Base-by-base conservation (phyloP, 805 yeast genomes). In the Pichia kluyveri region DNA sequence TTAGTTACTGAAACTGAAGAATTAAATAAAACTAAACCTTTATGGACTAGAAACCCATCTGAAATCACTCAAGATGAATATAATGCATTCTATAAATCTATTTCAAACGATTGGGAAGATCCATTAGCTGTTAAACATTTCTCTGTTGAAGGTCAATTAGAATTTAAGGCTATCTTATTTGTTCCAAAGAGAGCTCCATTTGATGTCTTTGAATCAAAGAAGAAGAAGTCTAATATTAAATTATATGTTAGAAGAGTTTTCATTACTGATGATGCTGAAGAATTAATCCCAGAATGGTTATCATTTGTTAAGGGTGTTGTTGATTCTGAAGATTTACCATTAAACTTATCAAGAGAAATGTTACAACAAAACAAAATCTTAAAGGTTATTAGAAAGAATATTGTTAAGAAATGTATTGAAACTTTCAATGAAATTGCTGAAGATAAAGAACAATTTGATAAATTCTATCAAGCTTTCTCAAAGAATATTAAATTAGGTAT, bases 21-120 rank as follows among this genome's bases (percentile, higher is more conserved):
- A 74, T 83, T 93, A 66, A 93, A 93, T 86, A 93, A 91, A 80
- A 87, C 96, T 59, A 93, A 93, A 78, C 99, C 99, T 56, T 77
- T 93, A 68, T 93, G 99, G 99, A 93, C 99, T 60, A 88, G 98
- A 81, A 86, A 83, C 79, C 99, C 99, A 71, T 74, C 91, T 62
- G 99, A 93, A 56, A 95, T 93, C 60, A 80, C 96, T 56, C 90
- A 88, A 78, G 99, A 93, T 58, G 99, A 93, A 76, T 93, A 93
- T 81, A 91, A 93, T 65, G 95, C 98, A 51, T 93, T 93, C 86
- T 93, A 93, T 86, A 93, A 93, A 79, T 89, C 98, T 45, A 93
- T 93, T 67, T 90, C 99, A 49, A 93, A 93, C 75, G 99, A 93
- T 75, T 93, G 99, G 99, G 99, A 93, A 78, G 99, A 93, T 70